These are phyloP conservation scores for Fusarium denticulatum DNA, from an alignment of 2,329 filamentous ascomycete species.

Conservation along the genomic window DNA sequence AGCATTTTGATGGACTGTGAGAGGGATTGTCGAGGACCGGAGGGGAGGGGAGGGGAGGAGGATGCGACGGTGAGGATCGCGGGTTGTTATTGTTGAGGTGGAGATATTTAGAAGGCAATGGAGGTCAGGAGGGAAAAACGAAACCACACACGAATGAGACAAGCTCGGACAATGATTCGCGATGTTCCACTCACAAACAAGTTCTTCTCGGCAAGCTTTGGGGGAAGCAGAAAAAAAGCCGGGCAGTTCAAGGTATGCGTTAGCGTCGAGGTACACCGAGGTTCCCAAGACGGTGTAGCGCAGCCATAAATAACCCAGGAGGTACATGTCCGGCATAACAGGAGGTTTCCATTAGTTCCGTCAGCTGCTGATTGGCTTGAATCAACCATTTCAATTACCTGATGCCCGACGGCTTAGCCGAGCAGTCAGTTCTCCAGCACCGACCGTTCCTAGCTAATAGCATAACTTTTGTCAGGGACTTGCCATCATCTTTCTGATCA, in stretches of 20 bases:
- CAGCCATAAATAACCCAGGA: slow-evolving; percentile 8
- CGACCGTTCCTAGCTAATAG: neutral
- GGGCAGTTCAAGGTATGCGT: slow-evolving; percentile 6
- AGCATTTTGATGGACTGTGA: slow-evolving; percentile 49
- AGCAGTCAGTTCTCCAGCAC: neutral
- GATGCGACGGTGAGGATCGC: slow-evolving; percentile 7
- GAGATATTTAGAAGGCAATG: slow-evolving; percentile 1
- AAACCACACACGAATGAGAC: slow-evolving; percentile 19
- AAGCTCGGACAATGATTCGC: slow-evolving; percentile 38
- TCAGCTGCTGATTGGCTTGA: slow-evolving; percentile 10
- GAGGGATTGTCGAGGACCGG: neutral
- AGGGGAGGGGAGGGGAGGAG: neutral
- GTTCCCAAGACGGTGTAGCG: neutral
- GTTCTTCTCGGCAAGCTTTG: slow-evolving; percentile 22
- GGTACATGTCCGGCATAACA: slow-evolving; percentile 31
- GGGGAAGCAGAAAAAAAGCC: slow-evolving; percentile 15
- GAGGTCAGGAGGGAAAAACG: slow-evolving; percentile 37
- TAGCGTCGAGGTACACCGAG: slow-evolving; percentile 14
- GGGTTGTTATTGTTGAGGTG: slow-evolving; percentile 9
- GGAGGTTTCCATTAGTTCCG: neutral
- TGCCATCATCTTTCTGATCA: neutral
- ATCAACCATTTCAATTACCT: neutral
- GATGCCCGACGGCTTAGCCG: slow-evolving; percentile 30
- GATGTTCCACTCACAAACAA: slow-evolving; percentile 30
- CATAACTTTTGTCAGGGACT: neutral